Conservation (phyloP, 345 rosid genomes). For the Populus deltoides region DNA sequence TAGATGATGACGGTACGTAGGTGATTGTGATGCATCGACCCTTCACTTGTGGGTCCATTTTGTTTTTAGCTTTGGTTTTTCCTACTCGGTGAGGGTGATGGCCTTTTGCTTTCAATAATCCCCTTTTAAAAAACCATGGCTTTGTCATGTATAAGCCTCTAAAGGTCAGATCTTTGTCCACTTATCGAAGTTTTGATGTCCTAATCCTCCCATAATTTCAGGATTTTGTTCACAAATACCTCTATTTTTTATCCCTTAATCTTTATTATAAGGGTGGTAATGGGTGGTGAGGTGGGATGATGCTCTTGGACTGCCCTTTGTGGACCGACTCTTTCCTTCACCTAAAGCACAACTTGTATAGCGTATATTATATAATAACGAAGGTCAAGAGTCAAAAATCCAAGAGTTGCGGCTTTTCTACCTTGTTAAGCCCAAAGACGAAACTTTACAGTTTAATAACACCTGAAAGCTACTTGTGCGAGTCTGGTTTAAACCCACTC, state of each 20-base stretch:
- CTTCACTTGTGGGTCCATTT: background rate
- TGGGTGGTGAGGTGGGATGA: background rate
- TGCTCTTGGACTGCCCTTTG: background rate
- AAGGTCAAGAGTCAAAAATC: conserved; percentile 1
- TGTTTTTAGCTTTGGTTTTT: conserved; percentile 10
- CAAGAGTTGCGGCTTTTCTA: background rate
- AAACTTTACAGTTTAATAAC: background rate
- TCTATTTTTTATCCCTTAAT: background rate
- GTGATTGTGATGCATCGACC: background rate
- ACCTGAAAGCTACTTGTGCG: too few species aligned
- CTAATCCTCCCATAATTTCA: conserved; percentile 21
- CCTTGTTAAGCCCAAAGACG: background rate
- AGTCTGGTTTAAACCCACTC: too few species aligned
- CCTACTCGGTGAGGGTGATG: background rate
- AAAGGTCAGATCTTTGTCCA: conserved; percentile 13
- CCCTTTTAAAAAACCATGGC: background rate
- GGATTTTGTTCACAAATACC: conserved; percentile 13
- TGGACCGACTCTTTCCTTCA: background rate
- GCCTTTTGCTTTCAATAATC: conserved; percentile 10
- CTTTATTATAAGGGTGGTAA: background rate
- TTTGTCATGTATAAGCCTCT: background rate
- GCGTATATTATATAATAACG: background rate
- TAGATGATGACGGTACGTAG: background rate
- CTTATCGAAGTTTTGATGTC: background rate
- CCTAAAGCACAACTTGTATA: background rate